Base-by-base conservation (phyloP, 2,329 filamentous ascomycete genomes). In the Alternaria metachromatica region DNA sequence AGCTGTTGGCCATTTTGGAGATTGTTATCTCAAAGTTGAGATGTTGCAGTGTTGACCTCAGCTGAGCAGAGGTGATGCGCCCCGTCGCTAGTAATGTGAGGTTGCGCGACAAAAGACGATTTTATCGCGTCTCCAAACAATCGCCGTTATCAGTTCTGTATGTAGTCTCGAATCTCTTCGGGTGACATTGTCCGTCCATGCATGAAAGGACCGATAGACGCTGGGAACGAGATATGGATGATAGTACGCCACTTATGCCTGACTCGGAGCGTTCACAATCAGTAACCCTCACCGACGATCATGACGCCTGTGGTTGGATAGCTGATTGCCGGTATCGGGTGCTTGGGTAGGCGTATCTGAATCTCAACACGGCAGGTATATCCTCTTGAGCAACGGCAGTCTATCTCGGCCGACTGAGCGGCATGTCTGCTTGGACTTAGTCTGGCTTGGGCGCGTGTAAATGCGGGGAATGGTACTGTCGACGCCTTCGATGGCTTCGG, bases 1-100 rank as follows among this genome's bases (percentile, higher is more conserved):
- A 72, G 57, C 60, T 63, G 58, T 72, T 73, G 13, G 69, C 64
- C 76, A 78, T 79, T 13, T 11, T 66, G 55, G 37, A n/a, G 20
- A 41, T 37, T 37, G 15, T 8, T 37, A 37, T 41, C 37, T 41
- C 37, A n/a, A 18, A 41, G 37, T 41, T 20, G 43, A 23, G 13
- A 49, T 28, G 23, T 26, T 11, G 45, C 5, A 9, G 25, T 28
- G 23, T 26, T 11, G 45, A 23, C 23, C 23, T 49, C 51, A 28
- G 23, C 21, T 26, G 11, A n/a, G 13, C 44, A 53, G 20, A 37
- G 13, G 30, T 23, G 2, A 11, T 53, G 49, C 30, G 20, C 49
- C 49, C 11, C 37, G 20, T 53, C 30, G 49, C 30, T 53, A 2
- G 1, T 12, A 8, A 53, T 53, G 2, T 53, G 28, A 21, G 33